Base-by-base conservation (phyloP, 805 yeast species). In the Starmerella asiatica region DNA sequence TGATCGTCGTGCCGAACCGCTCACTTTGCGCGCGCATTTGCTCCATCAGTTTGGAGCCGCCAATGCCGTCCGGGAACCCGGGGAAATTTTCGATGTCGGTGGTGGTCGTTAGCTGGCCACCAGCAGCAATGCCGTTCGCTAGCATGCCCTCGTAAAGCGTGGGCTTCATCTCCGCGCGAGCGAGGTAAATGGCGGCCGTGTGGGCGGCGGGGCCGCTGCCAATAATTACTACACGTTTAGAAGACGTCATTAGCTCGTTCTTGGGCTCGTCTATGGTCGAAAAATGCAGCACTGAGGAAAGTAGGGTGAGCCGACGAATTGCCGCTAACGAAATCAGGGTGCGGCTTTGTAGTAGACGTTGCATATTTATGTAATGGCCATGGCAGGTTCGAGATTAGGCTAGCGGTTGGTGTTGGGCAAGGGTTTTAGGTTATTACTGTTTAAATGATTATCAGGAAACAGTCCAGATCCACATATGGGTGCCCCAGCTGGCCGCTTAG, bases 131-230 rank as follows among this genome's bases (percentile, higher is more conserved):
- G 53, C 98, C 98, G 63, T 91, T 91, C 50, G 98, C 98, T 58
- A 79, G 68, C 79, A 88, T 69, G 56, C 98, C 98, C 67, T 91
- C 98, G 65, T 85, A 91, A 53, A 91, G 63, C 23, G 81, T 76
- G 19, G 98, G 96, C 63, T 80, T 77, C 58, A 85, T 75, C 69
- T 91, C 98, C 32, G 98, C 98, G 64, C 98, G 79, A 23, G 97
- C 79, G 40, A 91, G 69, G 63, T 91, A 91, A 61, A 91, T 83
- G 50, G 98, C 98, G 37, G 98, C 98, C 32, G 98, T 91, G 71
- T 91, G 95, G 40, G 96, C 98, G 42, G 98, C 98, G 42, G 98
- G 98, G 54, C 98, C 98, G 40, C 96, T 86, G 33, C 98, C 97
- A 37, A 60, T 56, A 33, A 60, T 60, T 34, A 59, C 60, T 23